These are phyloP conservation scores for Candida verbasci DNA, from an alignment of 805 yeast genomes.

Conservation along the genomic window DNA sequence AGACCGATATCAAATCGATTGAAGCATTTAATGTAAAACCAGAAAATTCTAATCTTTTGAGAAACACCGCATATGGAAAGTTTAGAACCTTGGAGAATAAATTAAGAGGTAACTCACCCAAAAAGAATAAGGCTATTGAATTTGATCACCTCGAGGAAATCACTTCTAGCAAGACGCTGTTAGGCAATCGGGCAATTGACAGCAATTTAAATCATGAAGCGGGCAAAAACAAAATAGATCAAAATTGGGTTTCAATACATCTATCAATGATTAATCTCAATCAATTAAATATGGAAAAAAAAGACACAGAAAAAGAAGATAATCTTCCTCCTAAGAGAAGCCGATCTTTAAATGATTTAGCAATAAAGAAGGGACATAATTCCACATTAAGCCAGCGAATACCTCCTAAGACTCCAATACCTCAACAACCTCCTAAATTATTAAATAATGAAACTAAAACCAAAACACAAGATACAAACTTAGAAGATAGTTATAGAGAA, in stretches of 20 bases:
- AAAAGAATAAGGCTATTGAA: background rate
- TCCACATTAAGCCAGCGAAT: background rate
- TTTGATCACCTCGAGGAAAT: too few species aligned
- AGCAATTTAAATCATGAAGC: background rate
- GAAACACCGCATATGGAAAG: background rate
- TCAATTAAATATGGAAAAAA: background rate
- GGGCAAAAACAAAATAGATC: background rate
- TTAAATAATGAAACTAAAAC: background rate
- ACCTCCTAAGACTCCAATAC: background rate
- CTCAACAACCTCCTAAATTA: background rate
- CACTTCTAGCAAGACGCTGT: too few species aligned
- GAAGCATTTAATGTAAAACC: conserved; percentile 1
- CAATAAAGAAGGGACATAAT: background rate
- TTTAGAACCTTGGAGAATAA: background rate
- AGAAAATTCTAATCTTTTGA: background rate
- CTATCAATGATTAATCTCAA: background rate
- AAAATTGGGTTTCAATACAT: background rate
- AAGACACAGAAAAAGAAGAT: background rate
- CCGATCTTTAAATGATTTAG: background rate
- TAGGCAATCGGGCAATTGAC: too few species aligned
- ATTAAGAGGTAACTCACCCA: background rate
- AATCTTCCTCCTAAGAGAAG: background rate
- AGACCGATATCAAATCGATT: background rate
- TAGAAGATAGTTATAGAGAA: too few species aligned
- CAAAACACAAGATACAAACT: background rate